Conservation (phyloP, 1,139 yeast species). For the Yamadazyma taylorii region DNA sequence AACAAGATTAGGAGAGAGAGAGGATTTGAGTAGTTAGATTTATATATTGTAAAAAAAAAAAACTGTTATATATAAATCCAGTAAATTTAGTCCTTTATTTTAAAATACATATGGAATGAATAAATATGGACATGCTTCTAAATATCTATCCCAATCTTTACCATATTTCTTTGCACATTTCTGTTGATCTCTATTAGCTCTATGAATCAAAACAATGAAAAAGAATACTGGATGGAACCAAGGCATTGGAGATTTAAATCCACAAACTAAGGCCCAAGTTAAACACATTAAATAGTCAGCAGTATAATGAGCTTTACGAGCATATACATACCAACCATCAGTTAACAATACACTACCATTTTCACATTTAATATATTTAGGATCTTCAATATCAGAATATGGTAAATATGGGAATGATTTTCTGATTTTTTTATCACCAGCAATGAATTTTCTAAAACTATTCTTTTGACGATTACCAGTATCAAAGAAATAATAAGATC, state of each 20-base stretch:
- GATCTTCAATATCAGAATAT: constrained; percentile 74
- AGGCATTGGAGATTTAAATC: constrained; percentile 83
- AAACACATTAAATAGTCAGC: constrained; percentile 88
- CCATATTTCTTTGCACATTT: constrained; percentile 89
- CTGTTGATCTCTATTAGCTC: constrained; percentile 82
- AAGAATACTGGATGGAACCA: constrained; percentile 96
- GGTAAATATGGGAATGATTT: constrained; percentile 94
- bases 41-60: too few relatives aligned
- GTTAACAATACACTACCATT: constrained; percentile 82
- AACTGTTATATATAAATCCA: constrained; percentile 3
- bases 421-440: constrained; percentile 74
- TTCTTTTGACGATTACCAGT: constrained; percentile 95
- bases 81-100: constrained; percentile 2
- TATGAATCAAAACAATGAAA: constrained; percentile 80
- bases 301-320: constrained; percentile 93
- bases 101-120: constrained; percentile 84
- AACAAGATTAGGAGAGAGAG: constrained; percentile 86
- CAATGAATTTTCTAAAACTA: constrained; percentile 81
- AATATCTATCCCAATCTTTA: constrained; percentile 86
- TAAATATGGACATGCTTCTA: constrained; percentile 85
- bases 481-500: constrained; percentile 90
- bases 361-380: constrained; percentile 78
- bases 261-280: constrained; percentile 92
- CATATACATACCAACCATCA: constrained; percentile 92
- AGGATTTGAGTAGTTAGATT: too few relatives aligned